Evolutionary conservation across 78 protist genomes (phyloP).

Genomic region (Creolimax fragrantissima): DNA sequence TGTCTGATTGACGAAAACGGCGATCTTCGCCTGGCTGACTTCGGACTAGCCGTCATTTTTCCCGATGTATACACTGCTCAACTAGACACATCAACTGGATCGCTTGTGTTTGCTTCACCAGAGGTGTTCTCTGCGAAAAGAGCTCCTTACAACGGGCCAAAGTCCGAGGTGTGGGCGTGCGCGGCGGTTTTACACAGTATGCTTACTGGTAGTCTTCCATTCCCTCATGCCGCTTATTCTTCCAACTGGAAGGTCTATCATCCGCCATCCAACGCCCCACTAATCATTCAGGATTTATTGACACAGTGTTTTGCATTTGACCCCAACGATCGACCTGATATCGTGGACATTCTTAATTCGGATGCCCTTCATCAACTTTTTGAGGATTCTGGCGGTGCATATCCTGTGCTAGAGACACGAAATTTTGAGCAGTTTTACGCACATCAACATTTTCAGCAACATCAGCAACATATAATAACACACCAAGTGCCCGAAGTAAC

Average conservation of each 20-base stretch:
- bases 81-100: not conserved
- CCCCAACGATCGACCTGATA: not conserved
- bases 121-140: not conserved
- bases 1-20: not conserved
- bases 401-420: too few species aligned
- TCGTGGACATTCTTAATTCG: not conserved
- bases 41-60: not conserved
- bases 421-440: too few species aligned
- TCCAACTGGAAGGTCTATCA: not conserved
- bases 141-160: not conserved
- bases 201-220: not conserved
- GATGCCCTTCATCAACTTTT: not conserved
- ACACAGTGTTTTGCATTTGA: not conserved
- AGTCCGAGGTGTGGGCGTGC: constrained; percentile 7
- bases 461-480: too few species aligned
- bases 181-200: not conserved
- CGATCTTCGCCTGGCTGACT: not conserved
- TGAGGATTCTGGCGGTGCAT: too few species aligned
- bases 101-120: not conserved
- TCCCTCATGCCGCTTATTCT: not conserved
- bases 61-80: not conserved
- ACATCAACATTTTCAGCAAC: too few species aligned
- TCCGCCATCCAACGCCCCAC: not conserved
- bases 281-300: not conserved
- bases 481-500: too few species aligned